phyloP scores from a whole-genome alignment of 163 green algal species.

The Prototheca cutis region DNA sequence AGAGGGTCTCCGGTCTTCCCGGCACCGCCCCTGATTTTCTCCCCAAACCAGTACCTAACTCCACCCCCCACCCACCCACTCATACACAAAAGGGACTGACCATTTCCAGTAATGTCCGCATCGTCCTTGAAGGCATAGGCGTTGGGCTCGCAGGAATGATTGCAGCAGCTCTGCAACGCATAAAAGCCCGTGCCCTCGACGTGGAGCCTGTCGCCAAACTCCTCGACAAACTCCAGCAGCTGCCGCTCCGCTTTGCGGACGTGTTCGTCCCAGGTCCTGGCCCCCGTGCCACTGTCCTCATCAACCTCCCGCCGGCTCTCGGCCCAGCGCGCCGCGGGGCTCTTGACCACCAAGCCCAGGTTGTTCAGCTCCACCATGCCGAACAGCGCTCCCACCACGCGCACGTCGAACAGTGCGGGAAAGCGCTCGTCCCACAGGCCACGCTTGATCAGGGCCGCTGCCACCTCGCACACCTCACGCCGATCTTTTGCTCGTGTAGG shows the following conservation, averaged over 20 bases:
- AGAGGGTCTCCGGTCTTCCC: no score
- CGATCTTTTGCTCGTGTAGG: constrained; percentile 26
- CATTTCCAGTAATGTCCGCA: constrained; percentile 6
- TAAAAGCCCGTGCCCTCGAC: constrained; percentile 65
- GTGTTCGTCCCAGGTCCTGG: background rate
- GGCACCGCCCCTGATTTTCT: no score
- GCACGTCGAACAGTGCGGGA: constrained; percentile 45
- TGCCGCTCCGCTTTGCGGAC: background rate
- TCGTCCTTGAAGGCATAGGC: constrained; percentile 39
- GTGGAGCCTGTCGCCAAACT: background rate
- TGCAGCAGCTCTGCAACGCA: constrained; percentile 72
- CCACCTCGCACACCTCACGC: constrained; percentile 53
- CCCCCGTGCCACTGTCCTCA: background rate
- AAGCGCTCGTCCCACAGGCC: constrained; percentile 28
- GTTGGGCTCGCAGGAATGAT: constrained; percentile 77
- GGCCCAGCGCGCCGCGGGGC: background rate
- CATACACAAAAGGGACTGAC: no score
- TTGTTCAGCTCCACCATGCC: constrained; percentile 98
- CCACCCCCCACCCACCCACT: no score
- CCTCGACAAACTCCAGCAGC: background rate
- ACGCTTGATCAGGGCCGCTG: constrained; percentile 47
- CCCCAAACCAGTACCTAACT: no score
- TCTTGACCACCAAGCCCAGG: constrained; percentile 51
- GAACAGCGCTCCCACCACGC: constrained; percentile 49
- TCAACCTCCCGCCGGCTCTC: background rate